Conservation (phyloP, 441 rosid species). For the Bocquillonia castaneifolia region DNA sequence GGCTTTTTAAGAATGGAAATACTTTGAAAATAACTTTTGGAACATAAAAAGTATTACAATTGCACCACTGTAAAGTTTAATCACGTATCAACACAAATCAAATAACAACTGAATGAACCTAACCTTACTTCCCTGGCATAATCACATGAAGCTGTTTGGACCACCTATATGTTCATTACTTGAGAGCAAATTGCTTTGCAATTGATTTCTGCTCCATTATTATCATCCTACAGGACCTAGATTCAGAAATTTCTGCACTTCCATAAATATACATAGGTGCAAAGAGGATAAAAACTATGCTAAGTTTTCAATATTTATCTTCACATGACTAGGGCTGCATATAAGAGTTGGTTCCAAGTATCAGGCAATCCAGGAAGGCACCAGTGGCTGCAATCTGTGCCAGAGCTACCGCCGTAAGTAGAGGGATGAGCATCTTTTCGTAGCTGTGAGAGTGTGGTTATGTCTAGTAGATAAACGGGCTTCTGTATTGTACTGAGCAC, state of each 20-base stretch:
- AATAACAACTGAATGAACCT: constrained; percentile 9
- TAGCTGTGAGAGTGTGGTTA: constrained; percentile 67
- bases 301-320: constrained; percentile 12
- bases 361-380: constrained; percentile 93
- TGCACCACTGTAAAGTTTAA: not conserved
- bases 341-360: constrained; percentile 87
- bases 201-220: constrained; percentile 27
- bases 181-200: constrained; percentile 31
- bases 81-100: constrained; percentile 1
- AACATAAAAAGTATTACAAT: not conserved
- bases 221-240: constrained; percentile 16
- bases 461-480: constrained; percentile 67
- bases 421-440: constrained; percentile 96
- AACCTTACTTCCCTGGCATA: not conserved
- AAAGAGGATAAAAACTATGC: constrained; percentile 11
- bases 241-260: constrained; percentile 14
- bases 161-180: not conserved
- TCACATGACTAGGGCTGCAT: constrained; percentile 64
- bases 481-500: constrained; percentile 49
- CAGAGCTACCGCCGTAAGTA: constrained; percentile 39
- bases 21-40: not conserved
- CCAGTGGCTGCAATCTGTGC: constrained; percentile 92
- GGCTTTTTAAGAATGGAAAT: not conserved
- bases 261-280: constrained; percentile 21
- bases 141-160: constrained; percentile 1